Base-by-base conservation (phyloP, 2,329 filamentous ascomycete species). In the Triangularia setosa region DNA sequence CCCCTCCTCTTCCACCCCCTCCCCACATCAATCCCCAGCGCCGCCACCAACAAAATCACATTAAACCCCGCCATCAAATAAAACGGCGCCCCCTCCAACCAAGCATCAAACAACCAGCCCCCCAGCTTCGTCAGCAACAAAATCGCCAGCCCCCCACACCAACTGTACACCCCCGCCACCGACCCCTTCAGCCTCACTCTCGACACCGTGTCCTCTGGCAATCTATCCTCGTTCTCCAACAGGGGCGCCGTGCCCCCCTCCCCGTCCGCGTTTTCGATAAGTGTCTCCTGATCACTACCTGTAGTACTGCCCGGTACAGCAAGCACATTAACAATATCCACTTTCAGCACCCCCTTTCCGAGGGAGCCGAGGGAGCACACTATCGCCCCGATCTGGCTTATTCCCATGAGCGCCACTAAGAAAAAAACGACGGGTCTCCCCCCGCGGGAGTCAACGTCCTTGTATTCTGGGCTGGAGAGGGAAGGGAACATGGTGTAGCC, bases 31-130 rank as follows among this genome's bases (percentile, higher is more conserved):
- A 87, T 80, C 3, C 75, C 75, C 61, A 87, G 65, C 64, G 80
- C 84, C 16, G 80, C 83, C 6, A 87, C 73, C 12, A 96, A 79
- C 62, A 97, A 76, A n/a, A n/a, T n/a, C 0, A 92, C 68, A 74
- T 98, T 98, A 75, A 98, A 98, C 0, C 80, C 80, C 0, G 93
- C 93, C 89, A 99, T 94, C 83, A 98, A 89, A 74, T 93, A 97
- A 75, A 99, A 98, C 0, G 95, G 95, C 11, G 91, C 90, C 0
- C 91, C 90, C 2, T 83, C 83, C 1, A 88, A 89, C 61, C 88
- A 79, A 21, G 77, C 82, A 75, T 99, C 95, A 73, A 98, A 99
- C 57, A 97, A 77, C 40, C 87, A 86, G 0, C 95, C 95, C 12
- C 95, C 95, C 3, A 95, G 76, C 78, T 99, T 99, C 0, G 95